Evolutionary conservation across 768 basidiomycete species (phyloP), one percentile per base, ranked within the genome.

Genomic region (Naematelia encephala): DNA sequence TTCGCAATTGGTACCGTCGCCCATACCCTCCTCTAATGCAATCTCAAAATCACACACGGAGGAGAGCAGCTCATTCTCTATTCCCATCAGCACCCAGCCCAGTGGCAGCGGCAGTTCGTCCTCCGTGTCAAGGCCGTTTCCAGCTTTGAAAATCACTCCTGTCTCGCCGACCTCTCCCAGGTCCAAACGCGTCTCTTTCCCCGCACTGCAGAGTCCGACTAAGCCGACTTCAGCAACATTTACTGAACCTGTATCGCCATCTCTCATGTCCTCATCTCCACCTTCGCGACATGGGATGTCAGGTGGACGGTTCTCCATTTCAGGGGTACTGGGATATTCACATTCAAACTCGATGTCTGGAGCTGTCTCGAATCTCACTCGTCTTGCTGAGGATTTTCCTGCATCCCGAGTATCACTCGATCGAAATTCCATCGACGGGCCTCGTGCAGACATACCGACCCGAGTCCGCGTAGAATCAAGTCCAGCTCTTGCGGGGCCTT

Each of bases 241-340:
- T n/a, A 68, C 69, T 25, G 69, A 68, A n/a, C 63, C 60, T 10
- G 62, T 61, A 34, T 48, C 21, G 14, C 62, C 71, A 0, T 56
- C 54, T 12, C 58, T 73, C 48, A 66, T 62, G 5, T 61, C 71
- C 2, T 62, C 66, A 1, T 59, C 63, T 1, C 59, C 66, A 1
- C 50, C 49, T 28, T 56, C 60, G 16, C 51, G 66, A 0, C 70
- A 72, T 52, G 55, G 66, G 11, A 39, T 51, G 0, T 68, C 63
- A 22, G 66, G 54, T 8, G 68, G 68, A 5, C 48, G 72, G n/a
- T 73, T 70, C 54, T 73, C 72, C 10, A 66, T 73, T 34, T 73
- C 72, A 21, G 69, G 69, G 21, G 64, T 65, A 3, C 58, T 73
- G 4, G 69, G 69, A n/a, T 54, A 61, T n/a, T 43, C 46, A 8